phyloP scores from a whole-genome alignment of 352 stramenopile genomes.

The Halophytophthora batemanensis region DNA sequence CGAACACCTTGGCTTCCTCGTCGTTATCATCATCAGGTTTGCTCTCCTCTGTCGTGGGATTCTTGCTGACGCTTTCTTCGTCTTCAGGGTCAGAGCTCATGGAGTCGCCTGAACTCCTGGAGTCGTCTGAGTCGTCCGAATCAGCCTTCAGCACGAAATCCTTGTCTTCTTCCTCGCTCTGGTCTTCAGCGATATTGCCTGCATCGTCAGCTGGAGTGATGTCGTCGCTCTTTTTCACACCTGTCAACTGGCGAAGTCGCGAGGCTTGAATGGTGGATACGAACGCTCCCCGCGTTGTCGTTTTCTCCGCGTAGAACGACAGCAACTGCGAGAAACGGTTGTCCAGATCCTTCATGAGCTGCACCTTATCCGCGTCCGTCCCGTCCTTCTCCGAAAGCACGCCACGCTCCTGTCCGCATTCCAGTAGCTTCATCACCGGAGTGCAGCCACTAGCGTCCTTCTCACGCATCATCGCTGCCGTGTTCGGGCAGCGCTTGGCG shows the following conservation, averaged over 20 bases:
- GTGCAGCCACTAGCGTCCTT: slow-evolving; percentile 46
- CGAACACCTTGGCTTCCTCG: slow-evolving; percentile 16
- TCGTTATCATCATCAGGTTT: neutral
- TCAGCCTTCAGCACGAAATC: neutral
- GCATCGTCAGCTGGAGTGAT: neutral
- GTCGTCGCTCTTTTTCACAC: slow-evolving; percentile 4
- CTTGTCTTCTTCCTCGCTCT: slow-evolving; percentile 4
- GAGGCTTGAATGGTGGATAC: slow-evolving; percentile 30
- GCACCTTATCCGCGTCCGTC: slow-evolving; percentile 31
- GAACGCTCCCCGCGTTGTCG: slow-evolving; percentile 30
- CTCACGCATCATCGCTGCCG: slow-evolving; percentile 37
- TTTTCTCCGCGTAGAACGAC: slow-evolving; percentile 49
- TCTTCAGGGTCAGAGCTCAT: slow-evolving; percentile 2
- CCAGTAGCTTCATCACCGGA: slow-evolving; percentile 51
- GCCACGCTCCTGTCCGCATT: slow-evolving; percentile 18
- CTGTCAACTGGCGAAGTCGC: slow-evolving; percentile 5
- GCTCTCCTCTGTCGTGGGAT: neutral
- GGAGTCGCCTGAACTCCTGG: slow-evolving; percentile 4
- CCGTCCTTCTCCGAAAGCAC: slow-evolving; percentile 19
- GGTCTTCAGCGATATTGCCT: slow-evolving; percentile 3
- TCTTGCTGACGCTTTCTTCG: slow-evolving; percentile 7
- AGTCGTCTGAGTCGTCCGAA: slow-evolving; percentile 2
- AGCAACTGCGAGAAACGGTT: slow-evolving; percentile 40
- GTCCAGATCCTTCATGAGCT: slow-evolving; percentile 36
- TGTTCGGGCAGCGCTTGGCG: slow-evolving; percentile 28